Conservation (phyloP, 2,329 filamentous ascomycete genomes). For the Pseudogymnoascus sp. region DNA sequence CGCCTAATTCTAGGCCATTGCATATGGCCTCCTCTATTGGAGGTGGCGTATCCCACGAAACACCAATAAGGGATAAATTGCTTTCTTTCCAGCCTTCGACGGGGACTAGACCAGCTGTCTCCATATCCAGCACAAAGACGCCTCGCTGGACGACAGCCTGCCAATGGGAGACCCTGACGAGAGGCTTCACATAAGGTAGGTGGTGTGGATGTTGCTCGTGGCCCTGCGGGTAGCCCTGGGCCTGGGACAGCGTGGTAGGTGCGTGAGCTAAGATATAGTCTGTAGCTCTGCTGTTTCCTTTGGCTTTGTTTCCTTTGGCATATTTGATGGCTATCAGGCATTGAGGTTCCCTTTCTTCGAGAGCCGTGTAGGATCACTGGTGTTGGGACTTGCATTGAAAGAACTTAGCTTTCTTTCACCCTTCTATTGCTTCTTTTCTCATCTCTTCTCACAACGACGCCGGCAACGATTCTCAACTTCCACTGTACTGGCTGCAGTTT, state of each 20-base stretch:
- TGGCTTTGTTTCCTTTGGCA: slow-evolving; percentile 1
- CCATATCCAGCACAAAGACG: background rate
- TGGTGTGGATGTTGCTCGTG: background rate
- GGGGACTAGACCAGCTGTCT: background rate
- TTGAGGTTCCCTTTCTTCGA: background rate
- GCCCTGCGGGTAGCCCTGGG: slow-evolving; percentile 1
- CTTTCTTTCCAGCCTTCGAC: background rate
- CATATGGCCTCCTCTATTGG: background rate
- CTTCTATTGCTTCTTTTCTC: background rate
- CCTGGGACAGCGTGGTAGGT: slow-evolving; percentile 1
- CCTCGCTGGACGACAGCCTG: background rate
- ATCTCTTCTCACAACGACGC: background rate
- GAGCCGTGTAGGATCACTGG: background rate
- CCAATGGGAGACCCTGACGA: background rate
- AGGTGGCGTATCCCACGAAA: background rate
- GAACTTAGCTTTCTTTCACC: background rate
- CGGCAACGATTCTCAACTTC: background rate
- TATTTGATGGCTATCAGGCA: background rate
- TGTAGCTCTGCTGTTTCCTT: slow-evolving; percentile 4
- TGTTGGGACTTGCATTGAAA: background rate
- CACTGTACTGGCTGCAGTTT: background rate
- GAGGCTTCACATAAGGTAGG: background rate
- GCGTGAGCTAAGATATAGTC: slow-evolving; percentile 3
- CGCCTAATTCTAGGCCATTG: background rate
- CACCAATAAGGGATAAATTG: background rate